Evolutionary conservation across 2,329 filamentous ascomycete species (phyloP).

Genomic region (Ophiostoma ulmi): DNA sequence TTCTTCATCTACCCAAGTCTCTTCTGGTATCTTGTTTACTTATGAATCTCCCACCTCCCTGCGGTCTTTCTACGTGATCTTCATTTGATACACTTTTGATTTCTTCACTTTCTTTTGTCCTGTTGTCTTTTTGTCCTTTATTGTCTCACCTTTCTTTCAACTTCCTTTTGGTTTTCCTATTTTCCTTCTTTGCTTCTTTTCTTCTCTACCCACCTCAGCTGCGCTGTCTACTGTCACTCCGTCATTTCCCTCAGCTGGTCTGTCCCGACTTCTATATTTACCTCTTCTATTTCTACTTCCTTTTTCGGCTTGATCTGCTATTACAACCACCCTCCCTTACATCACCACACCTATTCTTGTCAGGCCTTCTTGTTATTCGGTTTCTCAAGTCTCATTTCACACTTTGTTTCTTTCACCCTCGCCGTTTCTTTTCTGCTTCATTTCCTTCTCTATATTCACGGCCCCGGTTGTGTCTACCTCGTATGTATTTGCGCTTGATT

Average conservation of each 20-base stretch:
- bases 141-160: not conserved
- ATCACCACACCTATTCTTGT: not conserved
- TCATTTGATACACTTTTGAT: conserved; percentile 13
- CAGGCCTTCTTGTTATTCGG: not conserved
- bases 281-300: conserved; percentile 23
- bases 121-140: not conserved
- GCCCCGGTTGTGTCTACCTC: not conserved
- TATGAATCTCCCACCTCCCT: not conserved
- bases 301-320: conserved; percentile 21
- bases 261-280: not conserved
- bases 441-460: not conserved
- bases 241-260: conserved; percentile 4
- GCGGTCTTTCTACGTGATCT: conserved; percentile 2
- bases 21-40: not conserved
- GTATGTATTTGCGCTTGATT: conserved; percentile 17
- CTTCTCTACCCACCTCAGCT: not conserved
- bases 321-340: conserved; percentile 6
- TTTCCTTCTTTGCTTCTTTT: conserved; percentile 4
- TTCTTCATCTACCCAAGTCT: not conserved
- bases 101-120: not conserved
- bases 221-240: not conserved
- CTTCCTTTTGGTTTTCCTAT: not conserved
- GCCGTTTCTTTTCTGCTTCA: not conserved
- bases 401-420: not conserved
- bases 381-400: not conserved